Evolutionary conservation across 1,284 basidiomycete species (phyloP).

Genomic region (Ganoderma leucocontextum): DNA sequence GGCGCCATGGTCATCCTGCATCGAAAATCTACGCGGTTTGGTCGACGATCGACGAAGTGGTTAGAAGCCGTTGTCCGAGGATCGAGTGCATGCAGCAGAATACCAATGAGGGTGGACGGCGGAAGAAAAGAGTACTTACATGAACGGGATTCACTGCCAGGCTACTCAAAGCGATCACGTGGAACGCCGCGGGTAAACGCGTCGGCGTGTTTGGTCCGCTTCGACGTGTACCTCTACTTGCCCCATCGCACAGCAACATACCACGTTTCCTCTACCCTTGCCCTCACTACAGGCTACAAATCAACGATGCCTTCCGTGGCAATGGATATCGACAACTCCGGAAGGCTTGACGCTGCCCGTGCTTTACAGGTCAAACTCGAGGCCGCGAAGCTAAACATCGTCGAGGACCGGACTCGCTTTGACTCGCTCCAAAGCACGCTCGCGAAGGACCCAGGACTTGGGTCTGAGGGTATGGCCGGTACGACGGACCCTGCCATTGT

Average conservation of each 20-base stretch:
- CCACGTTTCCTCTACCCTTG: background rate
- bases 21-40: too few relatives aligned
- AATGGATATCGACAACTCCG: slow-evolving; percentile 31
- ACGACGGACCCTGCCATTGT: slow-evolving; percentile 39
- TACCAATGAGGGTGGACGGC: too few relatives aligned
- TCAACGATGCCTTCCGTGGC: slow-evolving; percentile 13
- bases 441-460: slow-evolving; percentile 29
- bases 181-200: background rate
- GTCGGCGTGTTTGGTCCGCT: background rate
- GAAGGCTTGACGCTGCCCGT: slow-evolving; percentile 36
- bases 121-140: too few relatives aligned
- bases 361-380: slow-evolving; percentile 33
- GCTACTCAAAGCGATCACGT: background rate
- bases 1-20: background rate
- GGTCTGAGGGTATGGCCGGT: slow-evolving; percentile 31
- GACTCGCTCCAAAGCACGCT: slow-evolving; percentile 32
- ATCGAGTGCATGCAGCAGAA: too few relatives aligned
- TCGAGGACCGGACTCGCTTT: slow-evolving; percentile 35
- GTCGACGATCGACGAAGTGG: background rate
- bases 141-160: too few relatives aligned
- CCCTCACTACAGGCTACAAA: background rate
- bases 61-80: background rate
- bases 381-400: slow-evolving; percentile 33
- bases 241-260: background rate
- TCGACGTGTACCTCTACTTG: too few relatives aligned